phyloP scores from a whole-genome alignment of 306 rosid genomes.

The Geum urbanum region DNA sequence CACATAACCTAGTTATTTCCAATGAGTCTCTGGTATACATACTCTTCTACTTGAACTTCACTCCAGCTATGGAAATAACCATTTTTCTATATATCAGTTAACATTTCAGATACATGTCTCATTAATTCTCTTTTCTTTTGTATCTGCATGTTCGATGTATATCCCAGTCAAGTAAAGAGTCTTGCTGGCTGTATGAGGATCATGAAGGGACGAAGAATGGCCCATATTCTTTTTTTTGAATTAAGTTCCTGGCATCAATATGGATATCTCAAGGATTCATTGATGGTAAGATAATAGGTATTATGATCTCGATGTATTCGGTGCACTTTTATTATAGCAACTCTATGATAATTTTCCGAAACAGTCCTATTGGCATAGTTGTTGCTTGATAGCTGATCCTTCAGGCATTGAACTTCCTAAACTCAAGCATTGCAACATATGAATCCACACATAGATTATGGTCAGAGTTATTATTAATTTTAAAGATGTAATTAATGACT shows the following conservation, averaged over 20 bases:
- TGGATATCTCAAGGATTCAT: conserved; percentile 70
- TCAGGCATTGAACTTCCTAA: not conserved
- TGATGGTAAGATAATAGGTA: conserved; percentile 51
- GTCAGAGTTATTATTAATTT: not conserved
- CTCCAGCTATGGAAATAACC: not conserved
- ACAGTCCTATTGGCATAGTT: not conserved
- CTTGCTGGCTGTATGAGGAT: conserved; percentile 83
- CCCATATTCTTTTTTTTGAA: conserved; percentile 66
- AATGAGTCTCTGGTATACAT: conserved; percentile 36
- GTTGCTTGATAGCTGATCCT: not conserved
- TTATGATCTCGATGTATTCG: conserved; percentile 12
- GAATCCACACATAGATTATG: not conserved
- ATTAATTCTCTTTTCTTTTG: conserved; percentile 6
- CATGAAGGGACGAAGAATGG: conserved; percentile 64
- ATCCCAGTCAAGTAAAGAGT: conserved; percentile 52
- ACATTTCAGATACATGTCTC: conserved; percentile 5
- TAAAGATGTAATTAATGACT: not conserved
- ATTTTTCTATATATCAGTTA: not conserved
- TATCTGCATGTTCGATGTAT: not conserved
- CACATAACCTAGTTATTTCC: conserved; percentile 24
- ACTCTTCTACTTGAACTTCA: conserved; percentile 9
- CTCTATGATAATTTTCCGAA: not conserved
- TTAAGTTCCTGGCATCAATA: conserved; percentile 66
- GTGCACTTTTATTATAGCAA: not conserved
- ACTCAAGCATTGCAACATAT: not conserved